Base-by-base conservation (phyloP, 208 protist genomes). In the Leishmania major region DNA sequence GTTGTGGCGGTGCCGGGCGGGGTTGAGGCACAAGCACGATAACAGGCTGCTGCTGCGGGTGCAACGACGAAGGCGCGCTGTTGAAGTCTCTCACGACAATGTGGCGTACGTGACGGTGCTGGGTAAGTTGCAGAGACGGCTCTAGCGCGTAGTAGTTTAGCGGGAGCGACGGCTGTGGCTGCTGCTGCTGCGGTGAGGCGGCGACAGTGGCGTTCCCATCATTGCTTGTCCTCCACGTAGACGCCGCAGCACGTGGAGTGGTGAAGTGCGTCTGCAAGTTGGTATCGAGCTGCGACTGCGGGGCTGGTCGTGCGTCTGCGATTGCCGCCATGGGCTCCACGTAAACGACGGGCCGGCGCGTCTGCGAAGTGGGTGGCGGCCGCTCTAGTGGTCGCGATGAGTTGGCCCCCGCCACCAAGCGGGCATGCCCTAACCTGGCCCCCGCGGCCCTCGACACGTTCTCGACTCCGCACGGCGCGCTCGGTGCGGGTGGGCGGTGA, bases 21-120 rank as follows among this genome's bases (percentile, higher is more conserved):
- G 35, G 60, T 19, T 53, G 75, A 37, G 49, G 64, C 49, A 25
- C 35, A 0, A 57, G 4, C 67, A 62, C 51, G 67, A 3, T n/a
- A 28, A 71, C 13, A 25, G 11, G 13, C 43, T 73, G 67, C 25
- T 51, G 71, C 45, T 60, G 71, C 28, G 73, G 49, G 31, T 77
- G 35, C 49, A 35, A 64, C 49, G 28, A 10, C 73, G 51, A 0
- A 59, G 66, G 66, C 19, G 43, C 53, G 28, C 51, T 28, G 55
- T 60, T 22, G 40, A 76, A 37, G 22, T 76, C 59, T 17, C 55
- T 69, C 2, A 76, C 69, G 0, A 78, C 60, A 49, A 81, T 69
- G 60, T 37, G 82, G 53, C 77, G 77, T 15, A 85, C 82, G 53
- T 85, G 82, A 0, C 77, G 82, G 73, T 85, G 77, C 77, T 82